phyloP scores from a whole-genome alignment of 2,329 filamentous ascomycete species.

The Madurella mycetomatis region DNA sequence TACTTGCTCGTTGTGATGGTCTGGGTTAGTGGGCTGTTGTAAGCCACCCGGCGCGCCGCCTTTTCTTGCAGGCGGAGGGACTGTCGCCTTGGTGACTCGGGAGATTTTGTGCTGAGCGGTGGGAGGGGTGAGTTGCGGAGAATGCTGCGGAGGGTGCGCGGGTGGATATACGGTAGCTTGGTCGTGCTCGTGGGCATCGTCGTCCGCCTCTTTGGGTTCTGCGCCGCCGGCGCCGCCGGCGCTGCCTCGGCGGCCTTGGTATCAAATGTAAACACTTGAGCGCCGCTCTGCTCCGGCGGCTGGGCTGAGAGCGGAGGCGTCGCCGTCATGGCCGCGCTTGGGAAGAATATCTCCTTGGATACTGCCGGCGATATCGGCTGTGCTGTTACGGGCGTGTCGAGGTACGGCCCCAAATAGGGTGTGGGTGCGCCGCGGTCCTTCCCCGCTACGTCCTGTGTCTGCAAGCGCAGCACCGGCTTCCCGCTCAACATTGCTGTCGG shows the following conservation, averaged over 20 bases:
- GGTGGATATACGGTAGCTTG: slow-evolving; percentile 54
- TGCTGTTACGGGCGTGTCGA: slow-evolving; percentile 52
- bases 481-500: slow-evolving; percentile 41
- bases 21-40: slow-evolving; percentile 58
- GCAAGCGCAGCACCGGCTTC: slow-evolving; percentile 35
- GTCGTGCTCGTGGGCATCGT: slow-evolving; percentile 30
- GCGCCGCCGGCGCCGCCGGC: slow-evolving; percentile 29
- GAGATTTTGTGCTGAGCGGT: slow-evolving; percentile 45
- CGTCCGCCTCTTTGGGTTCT: slow-evolving; percentile 36
- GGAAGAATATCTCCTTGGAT: slow-evolving; percentile 43
- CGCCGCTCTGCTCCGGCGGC: slow-evolving; percentile 39
- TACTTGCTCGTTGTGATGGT: slow-evolving; percentile 61
- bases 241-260: slow-evolving; percentile 4
- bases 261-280: slow-evolving; percentile 44
- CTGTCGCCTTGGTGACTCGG: slow-evolving; percentile 49
- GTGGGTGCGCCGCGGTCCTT: slow-evolving; percentile 36
- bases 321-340: slow-evolving; percentile 53
- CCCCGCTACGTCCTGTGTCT: slow-evolving; percentile 33
- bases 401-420: slow-evolving; percentile 43
- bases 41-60: slow-evolving; percentile 54
- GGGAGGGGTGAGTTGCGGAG: slow-evolving; percentile 62
- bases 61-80: slow-evolving; percentile 53
- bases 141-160: slow-evolving; percentile 57
- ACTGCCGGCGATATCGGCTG: slow-evolving; percentile 46
- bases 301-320: slow-evolving; percentile 56